Evolutionary conservation across 2,329 filamentous ascomycete species (phyloP), one percentile per base, ranked within the genome.

Genomic region (Penicillium sp.): DNA sequence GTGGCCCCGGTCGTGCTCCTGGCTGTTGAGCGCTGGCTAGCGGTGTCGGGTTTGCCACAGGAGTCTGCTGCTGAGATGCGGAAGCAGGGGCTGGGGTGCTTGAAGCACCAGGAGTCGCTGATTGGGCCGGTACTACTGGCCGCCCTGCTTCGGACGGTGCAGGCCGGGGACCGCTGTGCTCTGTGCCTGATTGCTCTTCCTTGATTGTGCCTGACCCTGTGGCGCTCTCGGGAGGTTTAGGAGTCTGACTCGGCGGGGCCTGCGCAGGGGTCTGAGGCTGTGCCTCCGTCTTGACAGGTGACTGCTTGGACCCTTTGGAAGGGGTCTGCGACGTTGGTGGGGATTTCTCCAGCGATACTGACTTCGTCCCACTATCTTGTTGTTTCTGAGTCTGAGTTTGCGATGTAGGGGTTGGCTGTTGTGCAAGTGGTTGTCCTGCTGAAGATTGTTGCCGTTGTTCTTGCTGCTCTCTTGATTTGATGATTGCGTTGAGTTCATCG

Each of bases 401-500:
- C 7, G 55, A 50, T 2, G 52, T 44, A n/a, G 47, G 45, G 41
- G 54, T 22, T n/a, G 48, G 31, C 38, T 55, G 51, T 10, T 50
- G 21, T 34, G 48, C 32, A 9, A 52, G 49, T 13, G 52, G 44
- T 21, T 54, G 52, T 24, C 45, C 55, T 10, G 51, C n/a, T 12
- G 57, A 29, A 31, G 44, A 37, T 35, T 65, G 61, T 17, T 63
- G 63, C 15, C 57, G 63, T 43, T 65, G 64, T 52, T 69, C 64
- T 49, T 72, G 70, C 48, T 69, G 69, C 46, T 71, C 66, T 51
- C 69, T 65, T n/a, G 67, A 63, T 48, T 71, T 70, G 47, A 77
- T 71, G 28, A 76, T 74, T 2, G 70, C 72, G 53, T 75, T 76
- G 10, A 77, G 67, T 50, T 75, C 73, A 53, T 77, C 74, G 45